Evolutionary conservation across 371 early-diverging fungal species (phyloP), one percentile per base, ranked within the genome.

Genomic region (Syncephalastrum racemosum): DNA sequence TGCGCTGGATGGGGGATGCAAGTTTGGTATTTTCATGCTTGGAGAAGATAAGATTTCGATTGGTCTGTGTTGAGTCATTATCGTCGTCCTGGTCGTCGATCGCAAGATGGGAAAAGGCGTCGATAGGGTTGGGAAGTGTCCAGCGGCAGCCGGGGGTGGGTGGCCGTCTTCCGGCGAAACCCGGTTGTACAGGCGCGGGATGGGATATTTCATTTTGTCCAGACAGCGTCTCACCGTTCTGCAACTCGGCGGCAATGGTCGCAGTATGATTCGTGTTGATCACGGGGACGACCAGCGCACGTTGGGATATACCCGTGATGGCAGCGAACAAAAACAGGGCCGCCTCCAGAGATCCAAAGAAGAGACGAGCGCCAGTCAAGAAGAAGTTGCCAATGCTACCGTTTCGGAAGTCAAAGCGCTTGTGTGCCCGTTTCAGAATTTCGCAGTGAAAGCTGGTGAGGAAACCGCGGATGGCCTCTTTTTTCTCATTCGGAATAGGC

Each of bases 351-450:
- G 82, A 83, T 36, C 84, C 76, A 65, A 85, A 86, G 58, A 88
- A 88, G 50, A 86, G 67, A 18, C 88, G 77, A 8, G 84, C 84
- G 4, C 88, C 88, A 4, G 85, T 87, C 59, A 90, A 64, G 60
- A 90, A 88, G 64, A 88, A 86, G 70, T 90, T 90, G 24, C 89
- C 90, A 60, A 90, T 84, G 15, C 79, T 77, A 6, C 87, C 90
- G 41, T 86, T 85, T 10, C 87, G 79, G 61, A 87, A 90, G 43
- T 88, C 84, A 60, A 88, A 90, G 7, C 74, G 78, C 63, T 81
- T 85, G 60, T 80, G 82, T 27, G 80, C 80, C 40, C 82, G 68
- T 54, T 81, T 82, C 46, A 86, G 60, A 43, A 90, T 80, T 59
- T 88, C 83, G 59, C 79, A 80, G 55, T 90, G 78, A 54, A 90